Evolutionary conservation across 805 yeast genomes (phyloP), one percentile per base, ranked within the genome.

Genomic region (Candida cerambycidarum): DNA sequence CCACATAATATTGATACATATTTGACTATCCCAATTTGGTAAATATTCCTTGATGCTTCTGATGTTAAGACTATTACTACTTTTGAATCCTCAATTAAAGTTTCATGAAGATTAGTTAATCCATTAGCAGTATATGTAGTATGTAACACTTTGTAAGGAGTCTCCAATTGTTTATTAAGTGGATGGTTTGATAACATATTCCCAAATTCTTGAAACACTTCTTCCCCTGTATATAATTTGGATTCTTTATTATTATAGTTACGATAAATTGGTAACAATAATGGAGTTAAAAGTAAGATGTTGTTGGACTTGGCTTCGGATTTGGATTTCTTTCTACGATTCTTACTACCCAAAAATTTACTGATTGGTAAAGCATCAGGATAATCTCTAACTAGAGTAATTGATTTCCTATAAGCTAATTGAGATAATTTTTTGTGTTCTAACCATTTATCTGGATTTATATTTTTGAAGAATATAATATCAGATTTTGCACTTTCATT

Each of bases 41-140:
- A 79, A 75, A 78, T 73, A 55, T 80, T 79, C 44, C 83, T 60
- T 21, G 76, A 62, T 9, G 83, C 81, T 49, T 79, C 83, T 3
- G 83, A 76, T 8, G 83, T 76, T 24, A 79, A 63, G 9, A 76
- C 67, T 13, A 76, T 68, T n/a, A 76, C 76, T 6, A 76, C 73
- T 42, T 75, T 73, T 5, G 80, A 67, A 37, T 69, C 63, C 38
- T 75, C 79, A 19, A 79, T 76, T 39, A 79, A 63, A 21, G 67
- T 61, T 52, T 79, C 84, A 51, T 80, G 84, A 28, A 75, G 56
- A 12, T 70, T 61, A n/a, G 82, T 75, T 19, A 80, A 62, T 2
- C 80, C 80, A 46, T 75, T 73, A 4, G 74, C 82, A 0, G 83
- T 78, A 51, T 80, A 80, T 2, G 81, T 73, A 1, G 83, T 75